Conservation (phyloP, 2,329 filamentous ascomycete genomes). For the Coniochaeta sp. region DNA sequence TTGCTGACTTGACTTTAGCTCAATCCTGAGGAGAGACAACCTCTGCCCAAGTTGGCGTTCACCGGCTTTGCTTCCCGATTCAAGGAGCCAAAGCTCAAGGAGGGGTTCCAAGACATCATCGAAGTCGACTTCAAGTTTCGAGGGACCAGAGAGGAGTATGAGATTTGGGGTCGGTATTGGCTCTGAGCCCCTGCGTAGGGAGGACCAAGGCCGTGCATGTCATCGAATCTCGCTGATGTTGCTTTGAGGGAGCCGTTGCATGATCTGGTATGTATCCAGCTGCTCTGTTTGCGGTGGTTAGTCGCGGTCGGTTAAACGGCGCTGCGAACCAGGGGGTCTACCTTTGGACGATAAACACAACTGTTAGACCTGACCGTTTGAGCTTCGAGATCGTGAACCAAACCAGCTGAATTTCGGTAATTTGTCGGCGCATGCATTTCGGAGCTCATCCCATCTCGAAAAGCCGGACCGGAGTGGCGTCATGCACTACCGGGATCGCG, state of each 20-base stretch:
- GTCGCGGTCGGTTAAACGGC: too few relatives aligned
- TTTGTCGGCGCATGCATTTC: background rate
- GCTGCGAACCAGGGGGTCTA: too few relatives aligned
- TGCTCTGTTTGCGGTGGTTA: too few relatives aligned
- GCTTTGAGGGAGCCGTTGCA: background rate
- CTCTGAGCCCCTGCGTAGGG: slow-evolving; percentile 28
- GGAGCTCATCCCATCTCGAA: background rate
- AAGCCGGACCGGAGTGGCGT: background rate
- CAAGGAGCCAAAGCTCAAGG: slow-evolving; percentile 59
- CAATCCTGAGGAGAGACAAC: slow-evolving; percentile 73
- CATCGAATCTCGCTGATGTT: background rate
- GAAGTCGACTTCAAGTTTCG: slow-evolving; percentile 70
- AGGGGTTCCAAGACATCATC: slow-evolving; percentile 79
- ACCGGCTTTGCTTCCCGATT: slow-evolving; percentile 66
- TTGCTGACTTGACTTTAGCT: slow-evolving; percentile 32
- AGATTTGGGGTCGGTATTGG: slow-evolving; percentile 74
- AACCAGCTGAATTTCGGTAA: too few relatives aligned
- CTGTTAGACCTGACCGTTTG: too few relatives aligned
- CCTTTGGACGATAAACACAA: too few relatives aligned
- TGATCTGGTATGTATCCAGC: too few relatives aligned
- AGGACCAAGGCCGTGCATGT: background rate
- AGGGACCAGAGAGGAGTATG: slow-evolving; percentile 60
- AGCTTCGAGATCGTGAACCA: too few relatives aligned
- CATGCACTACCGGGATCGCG: background rate
- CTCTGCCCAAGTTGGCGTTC: slow-evolving; percentile 76